Evolutionary conservation across 2,329 filamentous ascomycete genomes (phyloP), one percentile per base, ranked within the genome.

Genomic region (Lojkania enalia): DNA sequence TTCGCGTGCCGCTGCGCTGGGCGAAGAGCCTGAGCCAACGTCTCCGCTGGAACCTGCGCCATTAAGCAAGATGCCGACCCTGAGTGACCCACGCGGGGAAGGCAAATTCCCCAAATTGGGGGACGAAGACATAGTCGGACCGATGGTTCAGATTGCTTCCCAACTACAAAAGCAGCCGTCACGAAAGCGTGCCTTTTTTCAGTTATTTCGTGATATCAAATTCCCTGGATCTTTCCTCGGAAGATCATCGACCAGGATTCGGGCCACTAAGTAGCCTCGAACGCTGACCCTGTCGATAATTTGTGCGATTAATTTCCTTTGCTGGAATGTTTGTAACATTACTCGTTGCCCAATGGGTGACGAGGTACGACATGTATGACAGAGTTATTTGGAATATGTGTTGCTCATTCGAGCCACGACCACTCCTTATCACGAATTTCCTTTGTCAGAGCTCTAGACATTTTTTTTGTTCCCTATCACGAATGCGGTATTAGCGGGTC

Each of bases 101-200:
- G 86, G 87, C 63, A 96, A 96, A 69, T 96, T 96, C 61, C 90
- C 90, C 18, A 84, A 86, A 57, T 81, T 92, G 21, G 90, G 90
- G 40, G 90, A 96, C 60, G 86, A 91, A 58, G 91, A 95, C 68
- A 95, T 96, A 64, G 90, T 96, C 33, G 91, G 91, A 1, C 91
- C 91, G 5, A 96, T 96, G 91, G 82, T 84, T 57, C 79, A 73
- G 52, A 49, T 71, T 48, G 55, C 65, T 25, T 53, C 63, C 11
- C 60, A 65, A 45, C 69, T 72, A 44, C 71, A 71, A 27, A 63
- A 61, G 46, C 71, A 61, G 18, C 63, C 48, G 1, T 39, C 61
- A 19, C 63, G 60, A 19, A 71, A 70, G 53, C 65, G 66, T 40
- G 63, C 64, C 5, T 69, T 70, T 42, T 58, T 69, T 54, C 69